A percentile compares a stretch with the other conserved stretches of the same genome.
Evolutionary conservation across 2,329 filamentous ascomycete species (phyloP).

Genomic region (Chaetomium globosum): DNA sequence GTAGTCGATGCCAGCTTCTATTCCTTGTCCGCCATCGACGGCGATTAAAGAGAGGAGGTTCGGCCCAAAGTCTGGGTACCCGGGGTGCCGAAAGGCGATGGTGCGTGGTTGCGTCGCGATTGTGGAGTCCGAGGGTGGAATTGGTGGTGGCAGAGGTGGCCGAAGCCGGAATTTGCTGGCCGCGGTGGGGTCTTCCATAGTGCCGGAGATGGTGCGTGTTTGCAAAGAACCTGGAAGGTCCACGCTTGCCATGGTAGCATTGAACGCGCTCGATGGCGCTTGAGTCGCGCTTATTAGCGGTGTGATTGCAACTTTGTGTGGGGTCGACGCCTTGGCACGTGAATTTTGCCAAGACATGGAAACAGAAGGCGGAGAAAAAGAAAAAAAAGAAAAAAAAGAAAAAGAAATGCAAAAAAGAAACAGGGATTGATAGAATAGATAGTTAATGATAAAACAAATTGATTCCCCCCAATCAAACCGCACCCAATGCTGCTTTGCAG

Average conservation of each 20-base stretch:
- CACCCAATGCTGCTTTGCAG: too few relatives aligned
- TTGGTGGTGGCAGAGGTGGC: neutral
- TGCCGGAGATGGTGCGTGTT: neutral
- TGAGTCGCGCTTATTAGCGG: too few relatives aligned
- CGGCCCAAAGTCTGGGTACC: neutral
- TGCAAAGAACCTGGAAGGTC: too few relatives aligned
- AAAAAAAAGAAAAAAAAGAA: neutral
- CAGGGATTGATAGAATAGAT: neutral
- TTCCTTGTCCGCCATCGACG: neutral
- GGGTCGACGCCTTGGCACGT: too few relatives aligned
- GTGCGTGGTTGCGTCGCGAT: neutral
- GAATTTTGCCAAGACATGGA: too few relatives aligned
- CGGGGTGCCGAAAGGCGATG: neutral
- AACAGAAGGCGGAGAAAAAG: neutral
- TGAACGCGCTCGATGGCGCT: neutral
- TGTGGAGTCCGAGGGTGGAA: neutral
- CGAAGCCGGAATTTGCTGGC: neutral
- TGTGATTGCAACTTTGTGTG: too few relatives aligned
- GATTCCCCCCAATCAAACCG: too few relatives aligned
- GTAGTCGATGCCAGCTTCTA: neutral
- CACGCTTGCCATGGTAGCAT: too few relatives aligned
- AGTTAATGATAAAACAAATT: too few relatives aligned
- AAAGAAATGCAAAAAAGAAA: too few relatives aligned
- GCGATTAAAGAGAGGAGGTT: neutral
- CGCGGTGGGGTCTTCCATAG: neutral